phyloP scores from a whole-genome alignment of 306 rosid genomes.

The Canavalia gladiata region DNA sequence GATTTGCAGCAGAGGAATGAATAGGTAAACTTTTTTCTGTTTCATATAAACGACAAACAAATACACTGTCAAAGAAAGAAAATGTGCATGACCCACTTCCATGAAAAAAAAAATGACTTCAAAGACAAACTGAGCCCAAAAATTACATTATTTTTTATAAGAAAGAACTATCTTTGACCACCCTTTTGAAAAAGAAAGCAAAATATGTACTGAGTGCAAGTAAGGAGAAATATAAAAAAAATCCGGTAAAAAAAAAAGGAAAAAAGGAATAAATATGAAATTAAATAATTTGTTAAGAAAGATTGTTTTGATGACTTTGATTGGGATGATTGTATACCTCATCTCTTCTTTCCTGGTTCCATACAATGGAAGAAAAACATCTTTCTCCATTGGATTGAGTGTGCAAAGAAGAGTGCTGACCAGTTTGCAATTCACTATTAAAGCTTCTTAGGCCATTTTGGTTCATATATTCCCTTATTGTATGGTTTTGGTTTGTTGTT shows the following conservation, averaged over 20 bases:
- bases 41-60: constrained; percentile 43
- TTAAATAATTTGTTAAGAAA: constrained; percentile 31
- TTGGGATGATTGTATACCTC: constrained; percentile 50
- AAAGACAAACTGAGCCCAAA: constrained; percentile 31
- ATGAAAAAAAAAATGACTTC: background rate
- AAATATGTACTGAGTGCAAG: constrained; percentile 46
- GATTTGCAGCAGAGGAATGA: background rate
- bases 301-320: constrained; percentile 60
- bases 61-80: constrained; percentile 40
- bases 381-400: constrained; percentile 56
- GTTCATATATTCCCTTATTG: constrained; percentile 48
- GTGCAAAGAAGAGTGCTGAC: constrained; percentile 52
- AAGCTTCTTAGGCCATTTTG: constrained; percentile 55
- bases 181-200: constrained; percentile 44
- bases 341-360: constrained; percentile 62
- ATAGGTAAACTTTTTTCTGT: constrained; percentile 17
- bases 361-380: constrained; percentile 50
- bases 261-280: background rate
- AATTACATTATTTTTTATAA: constrained; percentile 42
- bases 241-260: background rate
- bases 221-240: constrained; percentile 27
- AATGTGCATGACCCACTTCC: constrained; percentile 38
- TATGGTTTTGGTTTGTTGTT: constrained; percentile 44
- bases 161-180: constrained; percentile 45
- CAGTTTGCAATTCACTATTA: constrained; percentile 49